Evolutionary conservation across 345 rosid genomes (phyloP).

Genomic region (Iberis pinnata): DNA sequence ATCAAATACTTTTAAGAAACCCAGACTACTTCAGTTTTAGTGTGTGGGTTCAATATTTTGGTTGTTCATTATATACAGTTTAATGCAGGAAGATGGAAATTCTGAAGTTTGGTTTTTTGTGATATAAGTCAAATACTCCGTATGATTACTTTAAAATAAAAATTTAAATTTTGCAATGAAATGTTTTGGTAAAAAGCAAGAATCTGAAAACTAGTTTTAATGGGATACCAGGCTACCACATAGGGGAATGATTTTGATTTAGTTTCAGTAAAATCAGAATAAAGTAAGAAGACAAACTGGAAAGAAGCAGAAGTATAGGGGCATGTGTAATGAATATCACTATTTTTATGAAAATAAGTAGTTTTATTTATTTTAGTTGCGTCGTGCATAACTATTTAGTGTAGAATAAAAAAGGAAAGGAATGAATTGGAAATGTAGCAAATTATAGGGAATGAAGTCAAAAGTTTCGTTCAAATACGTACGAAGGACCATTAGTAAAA

Average conservation of each 20-base stretch:
- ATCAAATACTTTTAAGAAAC: too few species aligned
- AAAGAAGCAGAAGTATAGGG: conserved; percentile 25
- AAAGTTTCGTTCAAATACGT: conserved; percentile 19
- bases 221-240: conserved; percentile 16
- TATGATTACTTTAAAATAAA: neutral
- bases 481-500: conserved; percentile 16
- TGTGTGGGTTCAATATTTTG: neutral
- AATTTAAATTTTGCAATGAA: neutral
- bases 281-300: conserved; percentile 25
- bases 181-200: neutral
- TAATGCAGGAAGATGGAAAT: too few species aligned
- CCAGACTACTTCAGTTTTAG: too few species aligned
- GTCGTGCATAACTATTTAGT: neutral
- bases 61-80: neutral
- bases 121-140: neutral
- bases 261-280: conserved; percentile 20
- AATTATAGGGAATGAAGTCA: conserved; percentile 22
- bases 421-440: conserved; percentile 2
- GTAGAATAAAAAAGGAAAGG: neutral
- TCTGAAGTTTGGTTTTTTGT: too few species aligned
- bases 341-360: too few species aligned
- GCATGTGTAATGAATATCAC: conserved; percentile 22
- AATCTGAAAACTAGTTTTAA: neutral
- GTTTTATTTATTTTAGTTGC: neutral
- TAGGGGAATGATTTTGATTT: conserved; percentile 24